phyloP scores from a whole-genome alignment of 2,329 filamentous ascomycete genomes.

The Sporothrix sp. region DNA sequence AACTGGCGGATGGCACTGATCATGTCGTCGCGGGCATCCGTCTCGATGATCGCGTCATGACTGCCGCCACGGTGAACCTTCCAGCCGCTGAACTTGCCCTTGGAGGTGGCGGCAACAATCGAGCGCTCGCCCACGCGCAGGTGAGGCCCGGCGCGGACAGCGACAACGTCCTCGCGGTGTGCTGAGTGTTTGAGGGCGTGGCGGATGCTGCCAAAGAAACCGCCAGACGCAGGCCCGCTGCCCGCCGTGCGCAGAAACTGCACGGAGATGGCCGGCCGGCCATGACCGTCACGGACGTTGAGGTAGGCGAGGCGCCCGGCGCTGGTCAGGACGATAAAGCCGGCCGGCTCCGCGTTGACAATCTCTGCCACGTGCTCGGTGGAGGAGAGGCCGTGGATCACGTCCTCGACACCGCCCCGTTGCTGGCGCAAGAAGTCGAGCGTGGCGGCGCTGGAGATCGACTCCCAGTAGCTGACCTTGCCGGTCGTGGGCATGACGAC shows the following conservation, averaged over 20 bases:
- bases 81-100: constrained; percentile 76
- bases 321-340: constrained; percentile 77
- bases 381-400: constrained; percentile 62
- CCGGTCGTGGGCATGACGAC: constrained; percentile 76
- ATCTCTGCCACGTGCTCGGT: constrained; percentile 71
- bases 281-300: constrained; percentile 75
- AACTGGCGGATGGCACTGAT: constrained; percentile 49
- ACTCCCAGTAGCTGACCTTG: constrained; percentile 90
- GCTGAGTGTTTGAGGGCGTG: constrained; percentile 62
- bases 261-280: constrained; percentile 68
- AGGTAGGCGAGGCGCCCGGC: constrained; percentile 80
- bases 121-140: constrained; percentile 73
- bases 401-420: constrained; percentile 67
- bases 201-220: constrained; percentile 73
- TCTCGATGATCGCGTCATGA: constrained; percentile 61
- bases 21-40: constrained; percentile 59
- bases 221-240: constrained; percentile 45
- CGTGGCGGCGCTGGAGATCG: constrained; percentile 78
- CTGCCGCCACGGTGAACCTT: constrained; percentile 81
- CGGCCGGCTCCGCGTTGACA: constrained; percentile 72
- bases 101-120: constrained; percentile 67
- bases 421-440: constrained; percentile 76
- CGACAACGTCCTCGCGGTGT: constrained; percentile 67
- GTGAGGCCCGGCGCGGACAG: constrained; percentile 64
- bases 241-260: constrained; percentile 63